These are phyloP conservation scores for Citrullus colocynthis DNA, from an alignment of 306 rosid species.

Conservation along the genomic window DNA sequence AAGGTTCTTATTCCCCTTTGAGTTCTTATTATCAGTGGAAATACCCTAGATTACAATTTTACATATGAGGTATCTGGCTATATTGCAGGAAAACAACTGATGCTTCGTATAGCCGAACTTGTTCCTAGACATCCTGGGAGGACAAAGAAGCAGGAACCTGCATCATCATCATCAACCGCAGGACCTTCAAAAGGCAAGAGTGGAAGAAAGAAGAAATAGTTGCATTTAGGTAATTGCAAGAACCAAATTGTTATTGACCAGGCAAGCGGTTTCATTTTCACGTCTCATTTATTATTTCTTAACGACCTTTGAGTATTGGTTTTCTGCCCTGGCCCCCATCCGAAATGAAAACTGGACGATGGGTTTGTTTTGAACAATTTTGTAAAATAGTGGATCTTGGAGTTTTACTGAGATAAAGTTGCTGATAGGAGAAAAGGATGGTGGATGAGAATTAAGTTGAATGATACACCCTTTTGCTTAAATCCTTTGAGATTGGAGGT, in stretches of 20 bases:
- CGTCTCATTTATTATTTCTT: neutral
- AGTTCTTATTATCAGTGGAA: neutral
- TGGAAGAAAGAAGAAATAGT: neutral
- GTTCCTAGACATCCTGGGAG: constrained; percentile 79
- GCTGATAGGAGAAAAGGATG: neutral
- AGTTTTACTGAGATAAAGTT: neutral
- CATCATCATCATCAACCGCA: neutral
- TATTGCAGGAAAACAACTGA: constrained; percentile 61
- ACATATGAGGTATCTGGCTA: neutral
- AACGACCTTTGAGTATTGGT: neutral
- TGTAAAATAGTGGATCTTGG: neutral
- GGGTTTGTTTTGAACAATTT: constrained; percentile 4
- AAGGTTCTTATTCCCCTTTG: too few species aligned
- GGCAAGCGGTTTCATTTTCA: neutral
- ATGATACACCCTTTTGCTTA: neutral
- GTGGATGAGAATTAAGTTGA: neutral
- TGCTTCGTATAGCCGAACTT: constrained; percentile 61
- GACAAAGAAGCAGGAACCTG: neutral
- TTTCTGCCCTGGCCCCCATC: neutral
- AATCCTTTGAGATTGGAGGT: neutral
- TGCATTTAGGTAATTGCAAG: neutral
- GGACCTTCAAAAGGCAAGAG: constrained; percentile 8
- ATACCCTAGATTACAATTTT: neutral
- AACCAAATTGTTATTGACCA: neutral
- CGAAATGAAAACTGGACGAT: neutral